These are phyloP conservation scores for Plenodomus lindquistii DNA, from an alignment of 2,329 filamentous ascomycete species.

Conservation along the genomic window DNA sequence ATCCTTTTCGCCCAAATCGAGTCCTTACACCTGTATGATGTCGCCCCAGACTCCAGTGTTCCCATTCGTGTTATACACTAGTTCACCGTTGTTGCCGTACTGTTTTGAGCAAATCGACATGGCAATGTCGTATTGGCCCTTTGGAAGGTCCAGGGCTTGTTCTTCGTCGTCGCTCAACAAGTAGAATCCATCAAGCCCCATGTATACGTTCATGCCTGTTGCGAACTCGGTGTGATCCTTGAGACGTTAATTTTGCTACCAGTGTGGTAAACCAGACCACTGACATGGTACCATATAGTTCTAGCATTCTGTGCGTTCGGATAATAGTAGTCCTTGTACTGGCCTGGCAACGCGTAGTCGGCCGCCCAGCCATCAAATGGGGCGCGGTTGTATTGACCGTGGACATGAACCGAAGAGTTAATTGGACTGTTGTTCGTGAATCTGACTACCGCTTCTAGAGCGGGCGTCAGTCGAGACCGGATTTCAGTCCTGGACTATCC, in stretches of 20 bases:
- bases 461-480: not conserved
- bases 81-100: constrained; percentile 56
- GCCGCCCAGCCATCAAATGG: constrained; percentile 60
- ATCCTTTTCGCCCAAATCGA: not conserved
- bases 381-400: constrained; percentile 55
- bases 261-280: constrained; percentile 38
- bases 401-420: constrained; percentile 57
- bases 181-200: constrained; percentile 61
- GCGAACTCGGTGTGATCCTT: constrained; percentile 46
- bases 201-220: constrained; percentile 61
- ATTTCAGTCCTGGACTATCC: too few species aligned
- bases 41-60: constrained; percentile 59
- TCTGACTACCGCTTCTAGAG: constrained; percentile 56
- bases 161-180: constrained; percentile 58
- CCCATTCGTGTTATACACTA: constrained; percentile 53
- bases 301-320: constrained; percentile 59
- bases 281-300: constrained; percentile 61
- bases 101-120: constrained; percentile 56
- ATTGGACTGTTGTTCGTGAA: constrained; percentile 56
- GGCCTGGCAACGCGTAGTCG: constrained; percentile 55
- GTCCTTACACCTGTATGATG: constrained; percentile 55
- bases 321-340: constrained; percentile 67
- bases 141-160: constrained; percentile 54
- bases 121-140: constrained; percentile 58
- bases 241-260: constrained; percentile 1